Evolutionary conservation across 306 rosid species (phyloP), one percentile per base, ranked within the genome.

Genomic region (Bauhinia variegata): DNA sequence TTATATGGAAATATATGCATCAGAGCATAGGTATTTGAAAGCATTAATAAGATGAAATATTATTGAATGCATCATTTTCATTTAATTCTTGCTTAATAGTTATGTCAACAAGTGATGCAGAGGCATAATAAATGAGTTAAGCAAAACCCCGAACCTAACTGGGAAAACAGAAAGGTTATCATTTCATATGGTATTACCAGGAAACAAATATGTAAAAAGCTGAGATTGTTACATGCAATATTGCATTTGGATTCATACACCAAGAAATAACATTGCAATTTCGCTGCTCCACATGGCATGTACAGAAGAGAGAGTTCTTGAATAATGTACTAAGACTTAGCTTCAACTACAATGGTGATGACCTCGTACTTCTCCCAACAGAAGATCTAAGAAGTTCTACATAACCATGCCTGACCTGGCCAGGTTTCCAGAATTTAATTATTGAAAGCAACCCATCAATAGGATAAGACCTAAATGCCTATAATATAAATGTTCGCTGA

Each of bases 1-100:
- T 34, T 70, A 31, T 6, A 42, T 56, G 53, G 36, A 38, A 37
- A 58, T 58, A 57, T 64, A 49, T 30, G 37, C 60, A 10, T 58
- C 38, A 55, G 55, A 57, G 19, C 8, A 58, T 55, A 11, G 46
- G 38, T 4, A 55, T 30, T 30, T 3, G 28, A 23, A 23, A 23
- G 11, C 44, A 15, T 15, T 16, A 19, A 30, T 8, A 66, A 63
- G 16, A 68, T 51, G 54, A 5, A 57, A 68, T 47, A 49, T 33
- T 16, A 70, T 62, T 32, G 4, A 49, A 16, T 43, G 12, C 19
- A 17, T 54, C 50, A 33, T 44, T 63, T 42, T 18, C 8, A 72
- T 32, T 67, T 19, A 42, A 18, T 31, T 7, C 54, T 47, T 36
- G 38, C 46, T 17, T 6, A 33, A 30, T n/a, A 49, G 31, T 31